Evolutionary conservation across 805 yeast species (phyloP), one percentile per base, ranked within the genome.

Genomic region (Sugiyamaella valdiviana): DNA sequence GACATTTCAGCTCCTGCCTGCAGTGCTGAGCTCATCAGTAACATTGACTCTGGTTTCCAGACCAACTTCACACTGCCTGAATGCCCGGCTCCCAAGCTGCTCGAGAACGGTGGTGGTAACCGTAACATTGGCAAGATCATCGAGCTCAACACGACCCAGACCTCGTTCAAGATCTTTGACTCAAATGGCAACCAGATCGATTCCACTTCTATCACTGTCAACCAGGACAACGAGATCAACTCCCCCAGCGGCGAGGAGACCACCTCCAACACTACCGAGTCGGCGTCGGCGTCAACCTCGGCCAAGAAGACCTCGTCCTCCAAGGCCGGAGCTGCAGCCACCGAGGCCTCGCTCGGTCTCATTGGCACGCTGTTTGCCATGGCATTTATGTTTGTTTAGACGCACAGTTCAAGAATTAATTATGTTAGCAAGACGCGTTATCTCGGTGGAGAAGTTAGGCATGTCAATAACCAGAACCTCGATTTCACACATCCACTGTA

Each of bases 61-160:
- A 62, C 66, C 36, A 52, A 58, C 43, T 56, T 57, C 44, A 55
- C 55, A 37, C 57, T 71, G 32, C 70, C 69, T 20, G 56, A 57
- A 17, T 65, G 70, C 53, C 74, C 73, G 12, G 73, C 59, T 21
- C 35, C 50, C 23, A 60, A 62, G 38, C 57, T 70, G 47, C 58
- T 70, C 47, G 50, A 56, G 42, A 61, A 62, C 21, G 72, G 72
- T 17, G 65, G 67, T 20, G 73, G 71, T 3, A 66, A 67, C 61
- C 50, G 49, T 36, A 68, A 69, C 50, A 48, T 66, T 20, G 73
- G 73, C 23, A 52, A 61, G 51, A 58, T 67, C 44, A 56, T 62
- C 41, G 47, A 52, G 26, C 48, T 66, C 10, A 49, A 56, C 47
- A 44, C 47, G 32, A 52, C 62, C 17, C 46, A 50, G n/a, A 55